Evolutionary conservation across 176 grass and related monocot species (phyloP).

Genomic region (Lolium multiflorum): DNA sequence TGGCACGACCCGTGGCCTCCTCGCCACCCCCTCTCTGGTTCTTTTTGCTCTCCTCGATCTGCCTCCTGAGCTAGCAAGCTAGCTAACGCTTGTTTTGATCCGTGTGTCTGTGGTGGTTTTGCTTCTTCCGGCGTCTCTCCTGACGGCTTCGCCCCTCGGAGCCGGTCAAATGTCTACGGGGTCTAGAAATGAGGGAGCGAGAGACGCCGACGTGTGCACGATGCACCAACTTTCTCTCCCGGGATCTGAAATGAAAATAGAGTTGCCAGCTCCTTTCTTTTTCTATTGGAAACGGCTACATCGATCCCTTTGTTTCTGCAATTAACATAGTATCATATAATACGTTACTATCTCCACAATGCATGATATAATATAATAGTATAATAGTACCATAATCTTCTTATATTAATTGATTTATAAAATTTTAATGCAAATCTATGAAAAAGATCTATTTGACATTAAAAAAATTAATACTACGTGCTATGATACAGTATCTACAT

Average conservation of each 20-base stretch:
- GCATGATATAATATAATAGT: no score
- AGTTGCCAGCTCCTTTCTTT: not conserved
- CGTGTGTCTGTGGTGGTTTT: conserved; percentile 10
- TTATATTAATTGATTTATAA: no score
- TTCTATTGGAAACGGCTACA: no score
- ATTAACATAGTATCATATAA: no score
- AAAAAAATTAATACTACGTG: no score
- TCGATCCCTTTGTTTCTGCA: not conserved
- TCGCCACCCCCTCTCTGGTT: not conserved
- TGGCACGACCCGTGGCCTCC: not conserved
- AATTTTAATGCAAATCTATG: no score
- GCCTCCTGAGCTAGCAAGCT: not conserved
- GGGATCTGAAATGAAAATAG: not conserved
- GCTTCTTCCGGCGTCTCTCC: conserved; percentile 48
- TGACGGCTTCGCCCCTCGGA: conserved; percentile 3
- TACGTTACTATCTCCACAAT: no score
- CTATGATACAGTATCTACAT: no score
- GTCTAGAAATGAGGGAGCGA: conserved; percentile 34
- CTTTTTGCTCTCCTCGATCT: not conserved
- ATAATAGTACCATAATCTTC: no score
- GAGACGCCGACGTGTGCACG: conserved; percentile 47
- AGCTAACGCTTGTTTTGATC: conserved; percentile 27
- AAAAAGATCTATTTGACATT: no score
- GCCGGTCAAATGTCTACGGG: conserved; percentile 47
- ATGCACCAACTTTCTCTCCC: not conserved